Base-by-base conservation (phyloP, 768 basidiomycete genomes). In the Termitomyces sp. region DNA sequence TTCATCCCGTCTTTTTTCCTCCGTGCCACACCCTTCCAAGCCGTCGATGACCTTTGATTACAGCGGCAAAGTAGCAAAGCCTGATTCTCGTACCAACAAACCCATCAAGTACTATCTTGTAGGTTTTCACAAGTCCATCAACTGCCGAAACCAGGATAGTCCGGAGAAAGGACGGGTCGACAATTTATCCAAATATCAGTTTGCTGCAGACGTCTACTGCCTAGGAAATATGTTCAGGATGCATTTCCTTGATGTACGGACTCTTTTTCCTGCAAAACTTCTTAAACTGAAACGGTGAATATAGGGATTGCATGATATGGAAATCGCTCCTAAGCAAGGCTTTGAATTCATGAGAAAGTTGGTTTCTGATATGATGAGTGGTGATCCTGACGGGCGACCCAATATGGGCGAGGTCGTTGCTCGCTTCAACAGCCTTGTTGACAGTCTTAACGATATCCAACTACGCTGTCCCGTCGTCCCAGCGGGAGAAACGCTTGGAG, bases 21-120 rank as follows among this genome's bases (percentile, higher is more conserved):
- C 50, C n/a, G 21, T 28, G 28, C 34, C 45, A 41, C 52, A 54
- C 24, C 56, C 51, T 34, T 24, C 26, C 30, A 19, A 41, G 6
- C 50, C 35, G 19, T 43, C 41, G 7, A 52, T 37, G 46, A 45
- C 44, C 10, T 21, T 37, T 21, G 45, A 53, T 37, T 53, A 38
- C 52, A 52, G 26, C 10, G 11, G 21, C 19, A 32, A 30, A 49
- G 30, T 44, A 5, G 28, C 28, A 7, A 46, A 15, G 37, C 38
- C 17, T 21, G 21, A 37, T 48, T 14, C 51, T 35, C 46, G 37
- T 17, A 45, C 53, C 30, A 11, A 26, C 28, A 21, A 48, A 45
- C 53, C 57, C 21, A 26, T 58, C 53, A 53, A 50, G 32, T 58
- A 58, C 40, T 54, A 46, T 45, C 40, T 58, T 42, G 40, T 58